Conservation (phyloP, 495 filamentous ascomycete genomes). For the Cercophora newfieldiana region DNA sequence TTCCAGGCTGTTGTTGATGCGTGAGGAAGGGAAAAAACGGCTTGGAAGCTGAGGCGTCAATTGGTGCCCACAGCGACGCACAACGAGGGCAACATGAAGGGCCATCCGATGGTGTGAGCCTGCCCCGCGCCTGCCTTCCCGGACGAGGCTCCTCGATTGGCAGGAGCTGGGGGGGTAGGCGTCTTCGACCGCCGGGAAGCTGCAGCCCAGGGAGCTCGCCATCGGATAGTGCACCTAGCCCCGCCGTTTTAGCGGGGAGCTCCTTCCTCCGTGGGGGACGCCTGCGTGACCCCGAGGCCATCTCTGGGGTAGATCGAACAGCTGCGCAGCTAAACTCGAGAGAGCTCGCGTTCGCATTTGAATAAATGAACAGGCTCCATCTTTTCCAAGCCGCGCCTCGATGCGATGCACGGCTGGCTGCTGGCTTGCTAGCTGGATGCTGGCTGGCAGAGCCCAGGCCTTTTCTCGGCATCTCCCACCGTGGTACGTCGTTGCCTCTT, state of each 20-base stretch:
- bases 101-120: not conserved
- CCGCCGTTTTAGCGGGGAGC: not conserved
- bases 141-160: not conserved
- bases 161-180: not conserved
- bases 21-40: not conserved
- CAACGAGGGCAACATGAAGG: not conserved
- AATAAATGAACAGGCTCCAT: constrained; percentile 6
- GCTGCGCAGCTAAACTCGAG: not conserved
- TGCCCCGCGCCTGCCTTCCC: not conserved
- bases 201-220: not conserved
- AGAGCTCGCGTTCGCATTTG: not conserved
- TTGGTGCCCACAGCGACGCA: not conserved
- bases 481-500: not conserved
- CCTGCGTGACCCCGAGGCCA: too few relatives aligned
- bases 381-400: not conserved
- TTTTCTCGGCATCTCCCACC: not conserved
- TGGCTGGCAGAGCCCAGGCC: not conserved
- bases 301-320: not conserved
- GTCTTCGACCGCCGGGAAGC: not conserved
- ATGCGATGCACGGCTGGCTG: not conserved
- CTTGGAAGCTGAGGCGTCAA: not conserved
- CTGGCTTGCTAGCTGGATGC: too few relatives aligned
- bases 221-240: constrained; percentile 17
- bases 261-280: not conserved
- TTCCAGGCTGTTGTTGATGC: not conserved